Percentiles rank a stretch among this genome's conserved stretches.
Evolutionary conservation across 768 basidiomycete species (phyloP).

Genomic region (Trametes cinnabarina): DNA sequence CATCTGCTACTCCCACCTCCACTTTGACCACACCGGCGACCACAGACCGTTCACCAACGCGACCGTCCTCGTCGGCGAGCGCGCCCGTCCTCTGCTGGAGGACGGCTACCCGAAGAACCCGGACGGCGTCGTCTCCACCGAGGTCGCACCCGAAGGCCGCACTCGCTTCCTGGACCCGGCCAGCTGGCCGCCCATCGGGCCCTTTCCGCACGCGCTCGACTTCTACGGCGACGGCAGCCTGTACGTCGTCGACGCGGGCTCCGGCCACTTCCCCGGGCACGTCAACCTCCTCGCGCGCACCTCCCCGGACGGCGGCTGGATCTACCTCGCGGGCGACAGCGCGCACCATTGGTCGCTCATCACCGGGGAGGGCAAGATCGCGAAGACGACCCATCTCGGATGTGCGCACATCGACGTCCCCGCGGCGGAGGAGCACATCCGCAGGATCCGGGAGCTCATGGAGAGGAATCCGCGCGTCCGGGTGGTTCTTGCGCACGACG

Average conservation of each 20-base stretch:
- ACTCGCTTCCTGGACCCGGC: conserved; percentile 27
- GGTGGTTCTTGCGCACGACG: conserved; percentile 53
- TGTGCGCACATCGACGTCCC: conserved; percentile 47
- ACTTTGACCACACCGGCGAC: conserved; percentile 55
- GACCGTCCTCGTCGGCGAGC: conserved; percentile 48
- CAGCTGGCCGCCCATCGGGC: conserved; percentile 41
- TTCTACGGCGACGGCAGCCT: conserved; percentile 56
- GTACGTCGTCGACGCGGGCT: conserved; percentile 52
- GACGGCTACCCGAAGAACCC: conserved; percentile 45
- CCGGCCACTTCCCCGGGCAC: conserved; percentile 57
- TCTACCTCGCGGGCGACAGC: conserved; percentile 57
- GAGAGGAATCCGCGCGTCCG: conserved; percentile 31
- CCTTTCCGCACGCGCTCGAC: conserved; percentile 45
- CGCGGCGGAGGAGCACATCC: conserved; percentile 41
- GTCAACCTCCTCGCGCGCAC: conserved; percentile 55
- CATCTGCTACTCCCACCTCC: conserved; percentile 51
- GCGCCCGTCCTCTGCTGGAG: conserved; percentile 34
- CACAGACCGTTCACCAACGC: conserved; percentile 43
- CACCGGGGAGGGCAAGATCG: conserved; percentile 44
- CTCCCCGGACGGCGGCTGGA: conserved; percentile 54
- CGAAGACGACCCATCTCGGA: conserved; percentile 26
- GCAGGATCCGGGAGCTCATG: conserved; percentile 34
- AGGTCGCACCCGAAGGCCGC: conserved; percentile 19
- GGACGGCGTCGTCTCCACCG: conserved; percentile 22
- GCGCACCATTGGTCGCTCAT: conserved; percentile 45